phyloP scores from a whole-genome alignment of 1,284 basidiomycete species.

The Cryptococcus sp. region DNA sequence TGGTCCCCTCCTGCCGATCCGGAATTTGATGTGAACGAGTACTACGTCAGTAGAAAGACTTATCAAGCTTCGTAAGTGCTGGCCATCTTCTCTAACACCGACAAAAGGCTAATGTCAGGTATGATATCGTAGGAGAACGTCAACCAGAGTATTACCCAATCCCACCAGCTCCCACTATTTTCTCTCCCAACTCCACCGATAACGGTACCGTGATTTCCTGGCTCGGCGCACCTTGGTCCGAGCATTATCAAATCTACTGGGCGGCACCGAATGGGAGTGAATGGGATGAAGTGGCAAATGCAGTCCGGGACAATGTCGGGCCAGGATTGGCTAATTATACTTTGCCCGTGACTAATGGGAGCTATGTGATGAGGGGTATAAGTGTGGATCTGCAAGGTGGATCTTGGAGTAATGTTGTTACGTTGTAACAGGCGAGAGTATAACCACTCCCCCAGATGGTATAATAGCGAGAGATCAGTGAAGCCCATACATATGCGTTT shows the following conservation, averaged over 20 bases:
- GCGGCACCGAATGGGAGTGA: not conserved
- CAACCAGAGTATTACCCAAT: not conserved
- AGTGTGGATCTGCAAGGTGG: not conserved
- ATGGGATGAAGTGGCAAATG: not conserved
- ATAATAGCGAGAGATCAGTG: too few species aligned
- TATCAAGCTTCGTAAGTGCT: conserved; percentile 19
- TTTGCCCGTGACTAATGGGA: not conserved
- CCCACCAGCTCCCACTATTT: not conserved
- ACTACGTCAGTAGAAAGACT: conserved; percentile 16
- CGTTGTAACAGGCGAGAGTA: too few species aligned
- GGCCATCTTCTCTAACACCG: too few species aligned
- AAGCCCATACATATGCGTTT: too few species aligned
- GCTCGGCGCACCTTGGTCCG: not conserved
- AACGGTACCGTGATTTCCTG: not conserved
- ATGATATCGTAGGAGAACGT: not conserved
- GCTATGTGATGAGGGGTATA: not conserved
- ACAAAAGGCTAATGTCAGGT: too few species aligned
- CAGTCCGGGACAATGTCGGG: not conserved
- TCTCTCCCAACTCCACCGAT: not conserved
- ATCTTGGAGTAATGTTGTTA: not conserved
- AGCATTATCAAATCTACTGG: not conserved
- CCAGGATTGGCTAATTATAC: not conserved
- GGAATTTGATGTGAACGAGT: conserved; percentile 25
- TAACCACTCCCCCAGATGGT: too few species aligned
- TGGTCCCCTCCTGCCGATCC: conserved; percentile 10